Base-by-base conservation (phyloP, 768 basidiomycete species). In the Calocera viscosa region DNA sequence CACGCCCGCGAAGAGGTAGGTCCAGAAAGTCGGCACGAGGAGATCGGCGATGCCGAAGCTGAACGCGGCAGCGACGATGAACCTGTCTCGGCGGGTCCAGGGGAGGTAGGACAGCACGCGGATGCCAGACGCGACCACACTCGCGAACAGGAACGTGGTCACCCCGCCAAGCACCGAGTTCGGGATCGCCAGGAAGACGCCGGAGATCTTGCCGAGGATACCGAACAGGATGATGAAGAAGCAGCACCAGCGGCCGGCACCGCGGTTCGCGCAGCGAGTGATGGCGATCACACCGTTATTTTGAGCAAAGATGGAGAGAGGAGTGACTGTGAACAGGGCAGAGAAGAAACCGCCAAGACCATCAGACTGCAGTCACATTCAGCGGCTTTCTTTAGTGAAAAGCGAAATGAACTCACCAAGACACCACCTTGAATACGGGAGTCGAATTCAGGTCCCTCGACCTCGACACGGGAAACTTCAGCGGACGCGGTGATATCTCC, bases 141-240 rank as follows among this genome's bases (percentile, higher is more conserved):
- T 85, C 0, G 88, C 86, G 72, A 93, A 92, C 11, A 92, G 80
- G 81, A 92, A 92, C 1, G 90, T 91, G 12, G 90, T 94, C 1
- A 92, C 89, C 1, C 90, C 90, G 1, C 90, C 91, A 0, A 91
- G 81, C 7, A 91, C 90, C 0, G 90, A 79, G 72, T 88, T 86
- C 1, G 91, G 91, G 68, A 94, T 91, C 1, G 90, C 84, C 19
- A 94, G 82, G 77, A 94, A 90, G 47, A 91, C 83, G 0, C 90
- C 90, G 1, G 90, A 87, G 47, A 92, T 76, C 74, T 92, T 93
- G 47, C 90, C 90, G 2, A 93, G 78, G 53, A 90, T 76, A 11
- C 90, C 91, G 69, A 89, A 90, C 17, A 91, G 74, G 71, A 92
- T 86, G 72, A 91, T 82, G 80, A 92, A 90, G 68, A 74, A 74